Evolutionary conservation across 495 filamentous ascomycete genomes (phyloP).

Genomic region (Penicillium nucicola): DNA sequence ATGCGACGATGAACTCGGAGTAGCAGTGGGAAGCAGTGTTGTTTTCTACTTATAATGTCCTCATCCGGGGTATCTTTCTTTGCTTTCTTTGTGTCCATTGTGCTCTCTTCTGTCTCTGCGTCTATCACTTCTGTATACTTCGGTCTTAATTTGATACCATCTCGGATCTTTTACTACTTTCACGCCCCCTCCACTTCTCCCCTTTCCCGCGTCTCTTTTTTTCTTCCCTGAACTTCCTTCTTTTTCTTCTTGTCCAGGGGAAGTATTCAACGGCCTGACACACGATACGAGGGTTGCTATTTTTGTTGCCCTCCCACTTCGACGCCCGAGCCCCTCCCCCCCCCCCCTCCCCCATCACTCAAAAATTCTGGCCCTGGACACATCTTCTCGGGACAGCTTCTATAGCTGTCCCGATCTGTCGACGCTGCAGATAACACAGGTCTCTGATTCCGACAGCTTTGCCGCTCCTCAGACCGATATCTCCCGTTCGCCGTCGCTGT

Average conservation of each 20-base stretch:
- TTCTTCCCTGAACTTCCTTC: constrained; percentile 2
- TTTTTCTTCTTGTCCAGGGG: not conserved
- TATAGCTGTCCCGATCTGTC: constrained; percentile 53
- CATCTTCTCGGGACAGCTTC: constrained; percentile 45
- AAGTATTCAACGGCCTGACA: constrained; percentile 7
- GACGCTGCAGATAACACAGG: constrained; percentile 27
- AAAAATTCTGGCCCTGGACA: constrained; percentile 47
- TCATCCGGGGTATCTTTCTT: no score
- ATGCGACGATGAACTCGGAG: not conserved
- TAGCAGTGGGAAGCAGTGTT: no score
- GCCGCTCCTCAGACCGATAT: constrained; percentile 26
- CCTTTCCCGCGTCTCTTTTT: constrained; percentile 2
- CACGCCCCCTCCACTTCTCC: constrained; percentile 5
- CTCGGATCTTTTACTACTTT: constrained; percentile 7
- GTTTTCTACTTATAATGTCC: no score
- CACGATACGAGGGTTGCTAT: constrained; percentile 24
- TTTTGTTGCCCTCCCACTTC: constrained; percentile 21
- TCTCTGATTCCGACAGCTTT: constrained; percentile 17
- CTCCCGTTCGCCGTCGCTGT: constrained; percentile 31
- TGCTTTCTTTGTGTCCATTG: no score
- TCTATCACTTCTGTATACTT: not conserved
- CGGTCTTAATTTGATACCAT: not conserved
- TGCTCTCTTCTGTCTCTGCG: no score
- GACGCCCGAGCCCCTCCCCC: constrained; percentile 21
- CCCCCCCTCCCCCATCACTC: constrained; percentile 24